These are phyloP conservation scores for Stachybotrys chlorohalonatus DNA, from an alignment of 2,329 filamentous ascomycete genomes.

Conservation along the genomic window DNA sequence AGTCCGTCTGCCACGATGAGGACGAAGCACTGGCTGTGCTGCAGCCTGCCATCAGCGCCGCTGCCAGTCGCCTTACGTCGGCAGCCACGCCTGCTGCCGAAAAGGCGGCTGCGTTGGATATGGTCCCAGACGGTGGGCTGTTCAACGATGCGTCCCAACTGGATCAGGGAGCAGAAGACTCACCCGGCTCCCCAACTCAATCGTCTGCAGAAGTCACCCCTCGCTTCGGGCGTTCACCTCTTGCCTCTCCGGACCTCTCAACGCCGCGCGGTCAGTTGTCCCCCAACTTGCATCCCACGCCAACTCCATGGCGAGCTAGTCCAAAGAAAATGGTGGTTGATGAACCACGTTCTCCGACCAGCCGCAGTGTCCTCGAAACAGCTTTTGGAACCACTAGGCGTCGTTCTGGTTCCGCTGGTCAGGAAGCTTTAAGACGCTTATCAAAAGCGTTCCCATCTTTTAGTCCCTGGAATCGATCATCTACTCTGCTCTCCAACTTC, in stretches of 20 bases:
- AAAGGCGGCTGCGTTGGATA: slow-evolving; percentile 46
- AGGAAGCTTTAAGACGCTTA: slow-evolving; percentile 48
- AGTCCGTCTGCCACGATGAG: slow-evolving; percentile 28
- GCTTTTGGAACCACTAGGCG: slow-evolving; percentile 39
- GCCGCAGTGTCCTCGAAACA: slow-evolving; percentile 27
- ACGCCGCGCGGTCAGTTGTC: neutral
- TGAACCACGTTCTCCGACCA: slow-evolving; percentile 11
- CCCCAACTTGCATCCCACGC: slow-evolving; percentile 5
- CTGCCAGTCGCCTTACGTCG: slow-evolving; percentile 46
- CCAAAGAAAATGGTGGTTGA: slow-evolving; percentile 10
- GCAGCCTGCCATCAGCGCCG: slow-evolving; percentile 48
- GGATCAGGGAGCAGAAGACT: neutral
- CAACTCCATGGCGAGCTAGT: slow-evolving; percentile 20
- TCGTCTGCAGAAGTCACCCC: neutral
- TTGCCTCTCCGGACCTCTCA: neutral
- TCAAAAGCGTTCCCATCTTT: slow-evolving; percentile 49
- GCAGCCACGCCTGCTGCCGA: slow-evolving; percentile 47
- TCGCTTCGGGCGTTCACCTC: neutral
- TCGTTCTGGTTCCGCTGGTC: slow-evolving; percentile 45
- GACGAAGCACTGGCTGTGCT: slow-evolving; percentile 52
- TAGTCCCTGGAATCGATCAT: slow-evolving; percentile 25
- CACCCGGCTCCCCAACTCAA: neutral
- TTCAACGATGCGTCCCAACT: slow-evolving; percentile 7
- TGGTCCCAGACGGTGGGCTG: slow-evolving; percentile 17
- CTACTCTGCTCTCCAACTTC: slow-evolving; percentile 28